Conservation (phyloP, 2,329 filamentous ascomycete genomes). For the Phoma herbarum region DNA sequence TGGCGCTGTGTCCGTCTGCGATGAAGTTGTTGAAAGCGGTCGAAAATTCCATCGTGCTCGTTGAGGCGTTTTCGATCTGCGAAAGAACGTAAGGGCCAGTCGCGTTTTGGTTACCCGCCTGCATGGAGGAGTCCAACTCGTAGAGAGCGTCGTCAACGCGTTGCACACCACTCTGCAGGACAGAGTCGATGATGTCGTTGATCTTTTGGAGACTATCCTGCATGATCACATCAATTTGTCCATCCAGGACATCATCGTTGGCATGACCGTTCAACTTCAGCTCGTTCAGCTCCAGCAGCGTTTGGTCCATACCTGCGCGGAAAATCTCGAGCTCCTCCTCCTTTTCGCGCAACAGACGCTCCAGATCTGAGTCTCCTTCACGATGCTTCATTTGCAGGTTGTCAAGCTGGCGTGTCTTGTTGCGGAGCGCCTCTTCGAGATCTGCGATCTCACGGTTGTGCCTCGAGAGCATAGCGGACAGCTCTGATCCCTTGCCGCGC, state of each 20-base stretch:
- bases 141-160: conserved; percentile 96
- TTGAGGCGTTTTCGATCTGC: conserved; percentile 95
- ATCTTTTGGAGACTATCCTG: conserved; percentile 89
- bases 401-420: conserved; percentile 86
- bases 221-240: conserved; percentile 89
- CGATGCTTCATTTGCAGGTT: conserved; percentile 80
- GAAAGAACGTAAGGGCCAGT: conserved; percentile 94
- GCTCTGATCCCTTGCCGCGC: conserved; percentile 90
- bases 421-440: conserved; percentile 87
- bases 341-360: conserved; percentile 86
- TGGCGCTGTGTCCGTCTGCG: conserved; percentile 91
- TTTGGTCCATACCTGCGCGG: conserved; percentile 97
- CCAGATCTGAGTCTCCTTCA: conserved; percentile 85
- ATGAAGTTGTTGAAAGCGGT: conserved; percentile 99
- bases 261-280: conserved; percentile 70
- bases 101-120: conserved; percentile 97
- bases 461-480: conserved; percentile 92
- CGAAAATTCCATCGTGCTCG: conserved; percentile 95
- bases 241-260: conserved; percentile 82
- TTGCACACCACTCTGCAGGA: conserved; percentile 89
- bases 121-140: conserved; percentile 96
- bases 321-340: conserved; percentile 98
- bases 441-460: conserved; percentile 98
- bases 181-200: conserved; percentile 96
- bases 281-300: conserved; percentile 90